phyloP scores from a whole-genome alignment of 192 early-diverging fungal genomes.

The Podila clonocystis region DNA sequence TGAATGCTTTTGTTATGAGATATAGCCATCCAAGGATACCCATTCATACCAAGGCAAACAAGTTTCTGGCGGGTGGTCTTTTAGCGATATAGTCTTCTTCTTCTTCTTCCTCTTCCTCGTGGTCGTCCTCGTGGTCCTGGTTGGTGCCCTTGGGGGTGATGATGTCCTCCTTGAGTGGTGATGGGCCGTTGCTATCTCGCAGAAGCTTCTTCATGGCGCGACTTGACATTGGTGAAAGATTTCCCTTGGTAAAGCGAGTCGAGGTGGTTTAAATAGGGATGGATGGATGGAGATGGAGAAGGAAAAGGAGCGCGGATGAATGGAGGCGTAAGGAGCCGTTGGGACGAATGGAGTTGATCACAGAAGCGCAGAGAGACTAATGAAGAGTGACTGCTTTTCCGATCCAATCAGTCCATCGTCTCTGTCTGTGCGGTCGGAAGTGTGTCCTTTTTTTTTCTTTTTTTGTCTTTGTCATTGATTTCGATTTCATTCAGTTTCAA shows the following conservation, averaged over 20 bases:
- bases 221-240: slow-evolving; percentile 34
- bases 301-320: background rate
- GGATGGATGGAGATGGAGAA: slow-evolving; percentile 6
- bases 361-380: too few species aligned
- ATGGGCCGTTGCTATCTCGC: slow-evolving; percentile 30
- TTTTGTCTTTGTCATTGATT: too few species aligned
- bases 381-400: too few species aligned
- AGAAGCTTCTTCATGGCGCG: slow-evolving; percentile 52
- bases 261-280: background rate
- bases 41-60: slow-evolving; percentile 68
- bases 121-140: slow-evolving; percentile 5
- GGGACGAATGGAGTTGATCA: too few species aligned
- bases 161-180: slow-evolving; percentile 23
- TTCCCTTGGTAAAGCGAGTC: background rate
- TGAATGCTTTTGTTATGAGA: too few species aligned
- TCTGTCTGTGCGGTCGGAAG: too few species aligned
- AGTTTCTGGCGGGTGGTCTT: slow-evolving; percentile 54
- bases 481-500: too few species aligned
- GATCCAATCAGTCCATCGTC: too few species aligned
- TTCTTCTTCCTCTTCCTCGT: slow-evolving; percentile 50
- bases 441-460: too few species aligned
- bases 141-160: slow-evolving; percentile 12
- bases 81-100: slow-evolving; percentile 38
- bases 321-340: too few species aligned
- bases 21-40: too few species aligned